Base-by-base conservation (phyloP, 2,329 filamentous ascomycete genomes). In the Setomelanomma holmii region DNA sequence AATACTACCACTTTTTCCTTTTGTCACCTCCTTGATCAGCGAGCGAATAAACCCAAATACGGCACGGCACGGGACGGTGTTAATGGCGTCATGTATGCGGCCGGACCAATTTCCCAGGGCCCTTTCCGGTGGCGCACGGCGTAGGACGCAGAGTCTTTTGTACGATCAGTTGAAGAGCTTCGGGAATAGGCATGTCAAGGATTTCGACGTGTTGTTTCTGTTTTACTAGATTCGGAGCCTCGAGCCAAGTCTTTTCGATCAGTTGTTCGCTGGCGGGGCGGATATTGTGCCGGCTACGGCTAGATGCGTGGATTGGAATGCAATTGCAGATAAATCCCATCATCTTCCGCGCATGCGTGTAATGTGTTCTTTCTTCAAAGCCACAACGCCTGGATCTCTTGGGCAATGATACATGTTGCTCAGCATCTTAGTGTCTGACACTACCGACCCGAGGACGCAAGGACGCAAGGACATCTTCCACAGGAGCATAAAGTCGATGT, bases 71-170 rank as follows among this genome's bases (percentile, higher is more conserved):
- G 27, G 27, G 2, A 33, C 19, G 43, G 43, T 38, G 43, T 39
- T 36, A 38, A 46, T 34, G 45, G 36, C 27, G 45, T 43, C 27
- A 17, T 21, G 36, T 47, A 41, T 47, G 45, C 45, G 45, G 45
- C 45, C 38, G 45, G 45, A 7, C 33, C 36, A 22, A 24, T 20
- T 16, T 16, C 20, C 12, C 7, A 16, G 17, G 20, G 36, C 30
- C 10, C 23, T 16, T n/a, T 36, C 33, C 36, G 45, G 36, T 40
- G 45, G 36, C 23, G 45, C 45, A 47, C 10, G 36, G 36, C 36
- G 36, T 27, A 40, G 21, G 42, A 19, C 42, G 42, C 14, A 22
- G 16, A 8, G 10, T 30, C 27, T 30, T 10, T 17, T 19, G 42
- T 33, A 23, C 8, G 22, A 45, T 16, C 16, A n/a, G 27, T 11